Evolutionary conservation across 306 rosid genomes (phyloP).

Genomic region (Dalbergia cultrata): DNA sequence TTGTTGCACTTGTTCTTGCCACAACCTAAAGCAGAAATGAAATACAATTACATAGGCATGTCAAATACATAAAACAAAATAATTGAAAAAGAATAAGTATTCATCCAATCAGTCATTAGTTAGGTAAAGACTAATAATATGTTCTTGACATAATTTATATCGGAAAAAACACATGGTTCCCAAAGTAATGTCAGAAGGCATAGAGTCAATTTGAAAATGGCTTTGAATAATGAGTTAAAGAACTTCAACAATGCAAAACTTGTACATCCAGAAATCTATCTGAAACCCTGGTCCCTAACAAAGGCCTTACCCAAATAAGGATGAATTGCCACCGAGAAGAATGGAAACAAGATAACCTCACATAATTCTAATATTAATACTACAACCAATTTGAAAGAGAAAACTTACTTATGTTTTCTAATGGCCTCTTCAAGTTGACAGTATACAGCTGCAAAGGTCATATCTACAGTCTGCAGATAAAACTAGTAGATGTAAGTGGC

Average conservation of each 20-base stretch:
- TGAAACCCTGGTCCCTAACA: constrained; percentile 31
- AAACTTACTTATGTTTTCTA: constrained; percentile 76
- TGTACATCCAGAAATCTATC: constrained; percentile 25
- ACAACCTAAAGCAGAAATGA: constrained; percentile 61
- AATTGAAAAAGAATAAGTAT: constrained; percentile 15
- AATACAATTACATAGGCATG: constrained; percentile 30
- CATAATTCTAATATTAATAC: constrained; percentile 28
- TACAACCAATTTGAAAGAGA: constrained; percentile 9
- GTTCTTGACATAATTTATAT: constrained; percentile 25
- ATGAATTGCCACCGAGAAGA: constrained; percentile 16
- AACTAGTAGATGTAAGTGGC: constrained; percentile 45
- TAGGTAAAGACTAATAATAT: constrained; percentile 31
- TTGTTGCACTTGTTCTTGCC: constrained; percentile 75
- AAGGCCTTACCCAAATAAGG: constrained; percentile 26
- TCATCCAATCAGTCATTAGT: constrained; percentile 6
- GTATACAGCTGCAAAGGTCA: constrained; percentile 61
- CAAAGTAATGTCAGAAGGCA: constrained; percentile 20
- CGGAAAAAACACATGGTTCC: neutral
- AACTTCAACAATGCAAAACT: constrained; percentile 24
- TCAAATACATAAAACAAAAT: constrained; percentile 34
- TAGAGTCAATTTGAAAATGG: constrained; percentile 19
- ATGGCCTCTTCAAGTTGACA: constrained; percentile 76
- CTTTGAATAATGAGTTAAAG: constrained; percentile 24
- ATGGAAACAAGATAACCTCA: constrained; percentile 8
- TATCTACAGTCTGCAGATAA: constrained; percentile 66